A percentile compares a stretch with the other conserved stretches of the same genome.
Conservation (phyloP, 2,329 filamentous ascomycete genomes). For the Colletotrichum orchidophilum region DNA sequence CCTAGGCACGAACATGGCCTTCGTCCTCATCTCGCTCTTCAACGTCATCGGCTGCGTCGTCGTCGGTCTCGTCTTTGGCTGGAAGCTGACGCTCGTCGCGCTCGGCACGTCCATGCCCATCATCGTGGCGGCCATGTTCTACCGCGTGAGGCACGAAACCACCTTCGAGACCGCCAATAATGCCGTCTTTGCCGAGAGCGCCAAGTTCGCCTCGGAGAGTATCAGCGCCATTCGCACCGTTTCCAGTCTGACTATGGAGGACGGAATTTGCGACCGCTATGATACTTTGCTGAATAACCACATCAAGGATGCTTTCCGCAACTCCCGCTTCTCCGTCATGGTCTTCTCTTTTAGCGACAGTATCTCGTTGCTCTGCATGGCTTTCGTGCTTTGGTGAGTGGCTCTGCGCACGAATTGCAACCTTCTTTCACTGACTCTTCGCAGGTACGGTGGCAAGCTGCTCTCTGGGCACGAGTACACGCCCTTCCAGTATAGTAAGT, state of each 20-base stretch:
- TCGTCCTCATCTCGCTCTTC: conserved; percentile 32
- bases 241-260: conserved; percentile 31
- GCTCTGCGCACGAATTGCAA: no score
- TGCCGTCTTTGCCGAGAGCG: conserved; percentile 29
- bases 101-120: conserved; percentile 37
- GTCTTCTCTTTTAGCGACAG: conserved; percentile 29
- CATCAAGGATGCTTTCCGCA: conserved; percentile 27
- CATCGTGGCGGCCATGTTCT: conserved; percentile 34
- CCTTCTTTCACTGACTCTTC: neutral
- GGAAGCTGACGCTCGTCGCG: conserved; percentile 50
- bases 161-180: conserved; percentile 25
- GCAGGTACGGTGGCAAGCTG: conserved; percentile 31
- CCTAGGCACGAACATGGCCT: conserved; percentile 34
- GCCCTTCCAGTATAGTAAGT: conserved; percentile 35
- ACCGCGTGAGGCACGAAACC: conserved; percentile 31
- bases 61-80: conserved; percentile 48
- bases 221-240: conserved; percentile 34
- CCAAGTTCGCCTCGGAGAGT: conserved; percentile 33
- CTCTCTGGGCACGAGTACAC: conserved; percentile 32
- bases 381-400: conserved; percentile 31
- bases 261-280: conserved; percentile 29
- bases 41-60: conserved; percentile 34
- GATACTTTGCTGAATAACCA: conserved; percentile 9
- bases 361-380: conserved; percentile 32
- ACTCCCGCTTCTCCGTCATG: conserved; percentile 27